These are phyloP conservation scores for Microdochium nivale DNA, from an alignment of 2,329 filamentous ascomycete genomes.

Conservation along the genomic window DNA sequence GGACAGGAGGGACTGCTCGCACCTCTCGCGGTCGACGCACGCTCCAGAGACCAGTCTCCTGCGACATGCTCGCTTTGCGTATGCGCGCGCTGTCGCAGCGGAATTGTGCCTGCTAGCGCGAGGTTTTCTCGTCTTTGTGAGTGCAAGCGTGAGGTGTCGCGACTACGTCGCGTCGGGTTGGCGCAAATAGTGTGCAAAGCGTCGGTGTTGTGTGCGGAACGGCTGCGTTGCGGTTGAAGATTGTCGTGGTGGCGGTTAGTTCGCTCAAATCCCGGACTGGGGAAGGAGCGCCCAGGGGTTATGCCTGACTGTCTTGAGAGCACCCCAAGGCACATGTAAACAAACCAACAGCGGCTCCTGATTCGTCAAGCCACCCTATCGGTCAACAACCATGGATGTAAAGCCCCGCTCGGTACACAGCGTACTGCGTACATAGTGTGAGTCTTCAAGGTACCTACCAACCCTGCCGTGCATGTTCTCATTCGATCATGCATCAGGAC, in stretches of 20 bases:
- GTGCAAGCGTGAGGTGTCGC: background rate
- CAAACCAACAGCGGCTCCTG: slow-evolving; percentile 12
- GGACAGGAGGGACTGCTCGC: slow-evolving; percentile 21
- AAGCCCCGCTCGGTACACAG: background rate
- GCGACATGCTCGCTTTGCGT: slow-evolving; percentile 53
- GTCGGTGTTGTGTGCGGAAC: background rate
- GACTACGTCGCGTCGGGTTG: background rate
- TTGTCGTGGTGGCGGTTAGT: slow-evolving; percentile 2
- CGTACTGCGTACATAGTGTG: background rate
- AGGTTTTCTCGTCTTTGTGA: background rate
- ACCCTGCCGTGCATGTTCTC: background rate
- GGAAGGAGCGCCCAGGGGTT: slow-evolving; percentile 5
- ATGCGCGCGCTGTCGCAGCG: background rate
- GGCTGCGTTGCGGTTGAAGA: background rate
- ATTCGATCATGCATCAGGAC: too few relatives aligned
- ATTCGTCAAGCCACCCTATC: slow-evolving; percentile 7
- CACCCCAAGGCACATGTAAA: slow-evolving; percentile 16
- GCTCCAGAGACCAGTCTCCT: slow-evolving; percentile 82
- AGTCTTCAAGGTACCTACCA: background rate
- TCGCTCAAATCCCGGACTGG: slow-evolving; percentile 16
- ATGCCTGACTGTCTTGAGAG: slow-evolving; percentile 2
- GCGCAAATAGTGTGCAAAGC: background rate
- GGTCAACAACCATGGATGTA: background rate
- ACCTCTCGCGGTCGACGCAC: slow-evolving; percentile 89
- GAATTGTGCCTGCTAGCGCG: background rate